Evolutionary conservation across 805 yeast species (phyloP), one percentile per base, ranked within the genome.

Genomic region (Candida germanica): DNA sequence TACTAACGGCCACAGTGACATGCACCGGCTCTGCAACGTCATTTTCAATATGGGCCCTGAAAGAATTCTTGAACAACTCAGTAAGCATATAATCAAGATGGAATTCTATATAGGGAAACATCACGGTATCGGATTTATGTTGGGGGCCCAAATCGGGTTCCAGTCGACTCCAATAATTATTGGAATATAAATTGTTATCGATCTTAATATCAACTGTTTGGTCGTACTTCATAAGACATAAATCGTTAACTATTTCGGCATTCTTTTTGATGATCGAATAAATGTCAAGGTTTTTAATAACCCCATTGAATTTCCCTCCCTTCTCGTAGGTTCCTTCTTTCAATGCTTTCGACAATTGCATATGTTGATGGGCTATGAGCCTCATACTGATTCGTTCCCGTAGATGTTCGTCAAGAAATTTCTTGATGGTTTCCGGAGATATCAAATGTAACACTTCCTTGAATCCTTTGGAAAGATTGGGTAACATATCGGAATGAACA

Each of bases 81-180:
- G 86, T 86, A 38, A 88, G 67, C 32, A 91, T 79, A 53, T 93
- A 91, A 54, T 91, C 96, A 35, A 93, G 59, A 54, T 89, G 96
- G 29, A 82, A 80, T 14, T 93, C 87, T 29, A 91, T 83, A 56
- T 87, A 91, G 0, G 96, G 91, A 54, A 89, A 78, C 16, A 64
- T 61, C 11, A 85, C 66, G 16, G 77, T 74, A 22, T 62, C 64
- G n/a, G 79, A 77, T 36, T 61, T 61, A 38, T 17, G 39, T 24
- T 24, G 32, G 17, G 33, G 45, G 33, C 6, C 41, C 36, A 39
- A 36, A 14, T 34, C 50, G 18, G 50, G 54, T 34, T 49, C 61
- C 50, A 39, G 54, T 50, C 50, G 31, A 42, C 45, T 56, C 66
- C 58, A 63, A 45, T 47, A 59, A 37, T 35, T 59, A 26, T 39